phyloP scores from a whole-genome alignment of 768 basidiomycete genomes.

The Strobilomyces echinocephalus region DNA sequence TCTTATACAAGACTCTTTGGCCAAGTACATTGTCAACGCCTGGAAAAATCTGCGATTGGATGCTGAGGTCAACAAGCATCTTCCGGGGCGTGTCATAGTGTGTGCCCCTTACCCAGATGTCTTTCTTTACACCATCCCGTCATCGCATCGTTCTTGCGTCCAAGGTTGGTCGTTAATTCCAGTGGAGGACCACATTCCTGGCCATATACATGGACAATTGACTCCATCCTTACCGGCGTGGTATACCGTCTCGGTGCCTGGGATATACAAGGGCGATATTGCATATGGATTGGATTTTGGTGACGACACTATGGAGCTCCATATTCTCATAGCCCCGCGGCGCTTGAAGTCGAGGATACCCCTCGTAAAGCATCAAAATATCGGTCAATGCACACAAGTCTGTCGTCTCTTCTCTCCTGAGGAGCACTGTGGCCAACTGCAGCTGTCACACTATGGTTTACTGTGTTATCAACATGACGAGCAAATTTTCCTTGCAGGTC shows the following conservation, averaged over 20 bases:
- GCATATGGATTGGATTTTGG: background rate
- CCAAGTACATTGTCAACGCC: background rate
- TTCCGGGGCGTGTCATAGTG: background rate
- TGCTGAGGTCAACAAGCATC: background rate
- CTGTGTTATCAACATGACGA: background rate
- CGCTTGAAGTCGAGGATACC: background rate
- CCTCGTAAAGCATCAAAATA: background rate
- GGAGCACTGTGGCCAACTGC: background rate
- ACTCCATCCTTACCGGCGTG: background rate
- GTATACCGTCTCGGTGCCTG: background rate
- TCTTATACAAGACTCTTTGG: background rate
- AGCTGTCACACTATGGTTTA: background rate
- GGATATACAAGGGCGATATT: background rate
- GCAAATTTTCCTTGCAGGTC: background rate
- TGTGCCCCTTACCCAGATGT: background rate
- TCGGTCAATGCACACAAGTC: background rate
- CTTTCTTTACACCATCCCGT: background rate
- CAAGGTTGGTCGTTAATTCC: background rate
- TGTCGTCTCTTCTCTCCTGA: background rate
- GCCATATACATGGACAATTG: rapidly evolving
- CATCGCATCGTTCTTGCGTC: background rate
- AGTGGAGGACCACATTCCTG: background rate
- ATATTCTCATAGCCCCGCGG: background rate
- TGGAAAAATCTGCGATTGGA: too few species aligned
- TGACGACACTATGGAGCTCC: rapidly evolving